A percentile compares a stretch with the other conserved stretches of the same genome.
Evolutionary conservation across 352 stramenopile genomes (phyloP).

Genomic region (Pythium oligandrum): DNA sequence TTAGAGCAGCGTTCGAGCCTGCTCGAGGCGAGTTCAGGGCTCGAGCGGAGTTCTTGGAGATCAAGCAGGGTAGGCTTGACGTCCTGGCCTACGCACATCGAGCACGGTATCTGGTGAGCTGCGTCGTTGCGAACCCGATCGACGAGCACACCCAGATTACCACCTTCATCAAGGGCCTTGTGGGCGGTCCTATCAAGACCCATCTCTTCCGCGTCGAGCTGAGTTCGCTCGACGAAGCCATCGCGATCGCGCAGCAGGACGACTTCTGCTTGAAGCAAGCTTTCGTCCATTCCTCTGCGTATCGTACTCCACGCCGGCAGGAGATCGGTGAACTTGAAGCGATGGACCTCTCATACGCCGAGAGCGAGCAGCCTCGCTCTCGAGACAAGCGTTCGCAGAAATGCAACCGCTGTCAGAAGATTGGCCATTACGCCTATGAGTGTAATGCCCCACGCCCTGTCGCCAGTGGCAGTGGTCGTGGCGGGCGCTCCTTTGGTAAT

Average conservation of each 20-base stretch:
- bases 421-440: constrained; percentile 6
- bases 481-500: neutral
- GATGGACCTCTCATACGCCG: constrained; percentile 10
- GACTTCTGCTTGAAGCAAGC: constrained; percentile 10
- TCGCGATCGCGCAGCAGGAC: constrained; percentile 7
- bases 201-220: constrained; percentile 6
- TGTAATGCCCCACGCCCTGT: constrained; percentile 6
- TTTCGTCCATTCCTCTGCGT: constrained; percentile 6
- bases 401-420: constrained; percentile 9
- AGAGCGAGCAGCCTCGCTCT: constrained; percentile 1
- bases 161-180: constrained; percentile 10
- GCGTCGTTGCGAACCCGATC: constrained; percentile 5
- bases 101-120: constrained; percentile 11
- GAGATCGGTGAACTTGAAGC: constrained; percentile 4
- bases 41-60: constrained; percentile 10
- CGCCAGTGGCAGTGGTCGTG: neutral
- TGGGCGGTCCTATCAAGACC: constrained; percentile 12
- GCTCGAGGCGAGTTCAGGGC: constrained; percentile 7
- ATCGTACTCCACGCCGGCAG: constrained; percentile 2
- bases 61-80: constrained; percentile 13
- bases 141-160: constrained; percentile 8
- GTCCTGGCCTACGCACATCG: constrained; percentile 10
- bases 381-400: constrained; percentile 2
- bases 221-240: constrained; percentile 7
- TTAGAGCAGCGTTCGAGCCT: constrained; percentile 7